Evolutionary conservation across 2,329 filamentous ascomycete genomes (phyloP).

Genomic region (Cladorrhinum sp.): DNA sequence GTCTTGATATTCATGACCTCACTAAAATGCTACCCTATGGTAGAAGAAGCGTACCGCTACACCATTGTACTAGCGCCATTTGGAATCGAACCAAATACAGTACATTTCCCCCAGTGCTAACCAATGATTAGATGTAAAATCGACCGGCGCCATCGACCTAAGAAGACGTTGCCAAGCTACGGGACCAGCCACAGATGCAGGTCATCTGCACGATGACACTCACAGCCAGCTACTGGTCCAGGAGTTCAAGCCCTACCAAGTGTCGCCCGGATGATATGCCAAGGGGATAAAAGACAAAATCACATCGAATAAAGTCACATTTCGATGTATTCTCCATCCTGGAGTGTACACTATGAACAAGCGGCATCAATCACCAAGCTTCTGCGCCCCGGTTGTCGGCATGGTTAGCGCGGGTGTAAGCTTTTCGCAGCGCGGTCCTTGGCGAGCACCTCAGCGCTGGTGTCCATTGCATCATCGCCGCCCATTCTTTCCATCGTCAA

Average conservation of each 20-base stretch:
- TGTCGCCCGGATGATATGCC: not conserved
- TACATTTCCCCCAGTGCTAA: too few relatives aligned
- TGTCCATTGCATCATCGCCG: constrained; percentile 23
- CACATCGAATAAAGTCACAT: not conserved
- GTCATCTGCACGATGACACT: constrained; percentile 10
- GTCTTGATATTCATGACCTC: too few relatives aligned
- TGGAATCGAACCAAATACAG: too few relatives aligned
- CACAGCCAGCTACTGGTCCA: not conserved
- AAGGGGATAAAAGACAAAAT: not conserved
- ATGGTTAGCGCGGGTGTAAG: constrained; percentile 4
- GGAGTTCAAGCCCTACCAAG: not conserved
- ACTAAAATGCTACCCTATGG: too few relatives aligned
- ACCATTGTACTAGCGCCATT: too few relatives aligned
- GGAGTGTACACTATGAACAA: not conserved
- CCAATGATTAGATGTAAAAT: constrained; percentile 4
- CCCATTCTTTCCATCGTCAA: constrained; percentile 8
- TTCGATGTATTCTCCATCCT: not conserved
- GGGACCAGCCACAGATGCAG: constrained; percentile 7
- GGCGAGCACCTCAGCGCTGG: constrained; percentile 21
- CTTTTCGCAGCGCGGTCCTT: constrained; percentile 23
- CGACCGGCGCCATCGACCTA: not conserved
- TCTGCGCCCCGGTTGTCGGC: not conserved
- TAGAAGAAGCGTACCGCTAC: too few relatives aligned
- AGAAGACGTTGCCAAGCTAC: constrained; percentile 10
- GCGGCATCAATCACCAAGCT: not conserved